A percentile compares a stretch with the other conserved stretches of the same genome.
These are phyloP conservation scores for Leucosporidium creatinivorum DNA, from an alignment of 768 basidiomycete species.

Conservation along the genomic window DNA sequence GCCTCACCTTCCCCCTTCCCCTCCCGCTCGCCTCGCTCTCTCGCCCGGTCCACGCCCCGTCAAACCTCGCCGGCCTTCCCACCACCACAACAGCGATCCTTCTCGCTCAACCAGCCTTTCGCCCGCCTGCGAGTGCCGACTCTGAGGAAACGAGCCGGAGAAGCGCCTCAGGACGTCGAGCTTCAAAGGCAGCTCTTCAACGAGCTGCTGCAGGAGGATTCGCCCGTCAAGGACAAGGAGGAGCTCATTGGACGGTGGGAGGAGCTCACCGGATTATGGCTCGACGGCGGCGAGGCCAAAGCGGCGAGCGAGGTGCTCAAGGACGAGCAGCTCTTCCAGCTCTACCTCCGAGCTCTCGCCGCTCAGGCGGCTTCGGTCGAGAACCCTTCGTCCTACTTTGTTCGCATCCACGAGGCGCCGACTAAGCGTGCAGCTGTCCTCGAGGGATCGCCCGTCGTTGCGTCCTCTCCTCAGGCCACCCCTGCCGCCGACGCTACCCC, in stretches of 20 bases:
- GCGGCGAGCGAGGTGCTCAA: constrained; percentile 46
- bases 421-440: constrained; percentile 13
- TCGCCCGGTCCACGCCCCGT: neutral
- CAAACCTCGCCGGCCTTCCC: neutral
- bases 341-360: constrained; percentile 64
- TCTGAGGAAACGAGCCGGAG: neutral
- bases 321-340: constrained; percentile 64
- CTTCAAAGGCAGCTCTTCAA: constrained; percentile 3
- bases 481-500: constrained; percentile 23
- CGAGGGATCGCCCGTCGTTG: neutral
- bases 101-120: neutral
- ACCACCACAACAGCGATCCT: neutral
- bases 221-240: neutral
- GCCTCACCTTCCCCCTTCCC: neutral
- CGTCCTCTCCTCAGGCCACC: neutral
- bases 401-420: constrained; percentile 52
- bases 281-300: too few relatives aligned
- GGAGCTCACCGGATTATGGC: constrained; percentile 13
- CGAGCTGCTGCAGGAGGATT: neutral
- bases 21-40: neutral
- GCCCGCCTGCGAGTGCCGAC: neutral
- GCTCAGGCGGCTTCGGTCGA: constrained; percentile 45
- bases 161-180: neutral
- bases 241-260: constrained; percentile 25
- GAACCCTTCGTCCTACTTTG: constrained; percentile 54